A percentile compares a stretch with the other conserved stretches of the same genome.
phyloP scores from a whole-genome alignment of 73 alveolate species.

The Blepharisma stoltei region DNA sequence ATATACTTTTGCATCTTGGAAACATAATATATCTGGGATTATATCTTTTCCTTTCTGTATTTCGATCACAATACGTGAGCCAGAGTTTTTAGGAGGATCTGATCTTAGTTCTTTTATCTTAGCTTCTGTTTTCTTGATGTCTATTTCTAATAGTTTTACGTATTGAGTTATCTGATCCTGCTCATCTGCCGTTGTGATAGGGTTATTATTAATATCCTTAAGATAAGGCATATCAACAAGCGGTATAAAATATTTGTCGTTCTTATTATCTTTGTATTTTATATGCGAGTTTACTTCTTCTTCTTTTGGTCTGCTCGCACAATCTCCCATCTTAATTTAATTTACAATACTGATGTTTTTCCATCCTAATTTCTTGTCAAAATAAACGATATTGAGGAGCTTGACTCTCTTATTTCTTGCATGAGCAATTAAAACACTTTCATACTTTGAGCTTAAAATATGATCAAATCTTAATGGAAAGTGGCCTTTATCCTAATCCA shows the following conservation, averaged over 20 bases:
- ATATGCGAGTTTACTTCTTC: background rate
- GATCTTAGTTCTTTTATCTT: background rate
- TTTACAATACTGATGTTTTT: too few relatives aligned
- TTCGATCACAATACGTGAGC: background rate
- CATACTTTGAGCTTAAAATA: too few relatives aligned
- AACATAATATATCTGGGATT: background rate
- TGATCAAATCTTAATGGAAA: too few relatives aligned
- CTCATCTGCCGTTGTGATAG: background rate
- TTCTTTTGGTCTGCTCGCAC: conserved; percentile 6
- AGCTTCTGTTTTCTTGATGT: background rate
- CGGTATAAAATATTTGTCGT: background rate
- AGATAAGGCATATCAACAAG: background rate
- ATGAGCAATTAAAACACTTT: too few relatives aligned
- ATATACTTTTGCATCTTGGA: background rate
- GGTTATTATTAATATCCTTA: background rate
- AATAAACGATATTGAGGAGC: too few relatives aligned
- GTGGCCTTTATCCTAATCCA: too few relatives aligned
- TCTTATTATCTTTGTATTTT: background rate
- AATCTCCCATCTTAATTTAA: background rate
- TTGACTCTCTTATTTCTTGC: too few relatives aligned
- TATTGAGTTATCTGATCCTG: background rate
- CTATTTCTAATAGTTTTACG: too few relatives aligned
- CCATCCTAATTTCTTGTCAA: too few relatives aligned
- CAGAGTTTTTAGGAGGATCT: background rate
- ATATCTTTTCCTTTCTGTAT: conserved; percentile 5